Base-by-base conservation (phyloP, 202 grass and related monocot species). In the Saccharum hybrid region DNA sequence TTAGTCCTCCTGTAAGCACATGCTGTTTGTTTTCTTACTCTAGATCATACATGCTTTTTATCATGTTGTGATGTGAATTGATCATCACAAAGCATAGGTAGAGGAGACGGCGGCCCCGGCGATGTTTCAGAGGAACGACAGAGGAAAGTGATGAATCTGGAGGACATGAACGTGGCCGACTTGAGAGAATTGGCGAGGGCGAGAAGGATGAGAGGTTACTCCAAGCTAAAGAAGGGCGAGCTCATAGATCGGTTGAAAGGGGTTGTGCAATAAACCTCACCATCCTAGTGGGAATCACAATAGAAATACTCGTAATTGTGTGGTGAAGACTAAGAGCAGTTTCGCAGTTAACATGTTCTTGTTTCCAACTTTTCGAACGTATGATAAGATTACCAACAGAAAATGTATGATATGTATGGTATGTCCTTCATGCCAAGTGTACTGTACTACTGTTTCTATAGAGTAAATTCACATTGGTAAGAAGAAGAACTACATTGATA, bases 121-220 rank as follows among this genome's bases (percentile, higher is more conserved):
- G 62, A 69, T 63, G 37, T 60, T 86, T 37, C 38, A 26, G 63
- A 72, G 49, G 54, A 30, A 62, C 46, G 14, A 5, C 54, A 12
- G 31, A 26, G 19, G 38, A 80, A 88, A 13, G 18, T 6, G 9
- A 45, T 26, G 21, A 82, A 82, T 69, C 9, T 94, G 46, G 87
- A 93, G 46, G 85, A 71, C 8, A 87, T 95, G 95, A 94, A 86
- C 68, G 22, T 93, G 51, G 40, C 74, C 6, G 86, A 93, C 46
- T 72, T 94, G 86, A 94, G 86, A 82, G 88, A 82, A 51, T 6
- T 95, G 83, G 95, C 92, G 8, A 94, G 52, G 38, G 72, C 42
- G n/a, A 94, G 83, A 63, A 79, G 78, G 40, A 84, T 98, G 80
- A 95, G 82, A 74, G 90, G 90, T 39, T 94, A 90, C 85, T 85